A percentile compares a stretch with the other conserved stretches of the same genome.
These are phyloP conservation scores for Mortierella sp. DNA, from an alignment of 371 early-diverging fungal genomes.

Conservation along the genomic window DNA sequence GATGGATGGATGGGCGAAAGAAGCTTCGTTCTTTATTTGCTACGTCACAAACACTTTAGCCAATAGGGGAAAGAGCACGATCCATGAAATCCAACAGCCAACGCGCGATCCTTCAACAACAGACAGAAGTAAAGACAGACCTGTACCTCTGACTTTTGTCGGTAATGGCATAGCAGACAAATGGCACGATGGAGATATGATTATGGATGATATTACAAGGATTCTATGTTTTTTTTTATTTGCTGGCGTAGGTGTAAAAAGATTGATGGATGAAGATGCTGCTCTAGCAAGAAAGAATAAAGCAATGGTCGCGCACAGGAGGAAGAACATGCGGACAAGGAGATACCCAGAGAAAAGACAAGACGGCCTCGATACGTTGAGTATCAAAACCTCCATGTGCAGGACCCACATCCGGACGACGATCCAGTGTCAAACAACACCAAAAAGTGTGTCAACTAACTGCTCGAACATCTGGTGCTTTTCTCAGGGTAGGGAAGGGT, in stretches of 20 bases:
- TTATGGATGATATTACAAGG: neutral
- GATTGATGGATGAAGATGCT: conserved; percentile 15
- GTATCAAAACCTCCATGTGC: conserved; percentile 40
- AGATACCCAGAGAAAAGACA: conserved; percentile 23
- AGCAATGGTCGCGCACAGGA: neutral
- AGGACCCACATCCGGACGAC: conserved; percentile 38
- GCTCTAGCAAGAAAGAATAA: conserved; percentile 13
- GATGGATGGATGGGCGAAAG: neutral
- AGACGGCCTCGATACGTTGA: conserved; percentile 51
- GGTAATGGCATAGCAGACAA: no score
- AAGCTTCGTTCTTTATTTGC: no score
- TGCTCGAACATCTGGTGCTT: conserved; percentile 40
- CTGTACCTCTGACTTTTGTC: no score
- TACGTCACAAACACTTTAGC: neutral
- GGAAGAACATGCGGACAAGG: neutral
- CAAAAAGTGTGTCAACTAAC: neutral
- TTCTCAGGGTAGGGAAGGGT: conserved; percentile 18
- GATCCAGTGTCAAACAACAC: conserved; percentile 31
- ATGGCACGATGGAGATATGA: no score
- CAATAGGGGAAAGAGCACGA: neutral
- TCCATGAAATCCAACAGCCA: neutral
- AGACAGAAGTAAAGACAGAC: neutral
- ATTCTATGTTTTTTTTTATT: conserved; percentile 23
- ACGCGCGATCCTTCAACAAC: neutral
- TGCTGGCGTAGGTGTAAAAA: conserved; percentile 9